Base-by-base conservation (phyloP, 2,329 filamentous ascomycete genomes). In the Drechslerella coelobrocha region DNA sequence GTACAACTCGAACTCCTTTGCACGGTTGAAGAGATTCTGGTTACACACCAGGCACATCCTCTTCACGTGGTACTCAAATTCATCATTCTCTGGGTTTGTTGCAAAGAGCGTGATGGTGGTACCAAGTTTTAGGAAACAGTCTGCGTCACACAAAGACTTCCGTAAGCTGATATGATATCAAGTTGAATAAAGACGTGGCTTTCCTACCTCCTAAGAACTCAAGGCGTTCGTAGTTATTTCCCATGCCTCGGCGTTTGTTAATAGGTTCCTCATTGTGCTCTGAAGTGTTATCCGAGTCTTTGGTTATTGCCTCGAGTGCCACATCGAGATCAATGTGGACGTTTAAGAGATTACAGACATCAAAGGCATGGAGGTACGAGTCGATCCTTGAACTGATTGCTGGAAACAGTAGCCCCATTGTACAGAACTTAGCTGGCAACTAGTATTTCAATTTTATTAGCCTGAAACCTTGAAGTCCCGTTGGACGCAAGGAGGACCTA, bases 1-100 rank as follows among this genome's bases (percentile, higher is more conserved):
- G 71, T 90, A 81, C 1, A 88, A 79, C 17, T 86, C 84, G 14
- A 88, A 79, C 26, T 88, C 83, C 1, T 87, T 81, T 0, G 92
- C 92, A 39, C 86, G 87, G 47, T 91, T 86, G 79, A 91, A 92
- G 0, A 99, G 82, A 73, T 96, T 97, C 74, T 88, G 85, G 79
- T 99, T 99, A 83, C 91, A 96, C 14, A 97, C 84, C 75, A 97
- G 84, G 19, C 89, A 77, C 93, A 97, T 97, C 14, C 94, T 88
- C 74, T 91, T 88, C 6, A 96, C 90, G 76, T 99, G 94, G 75
- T 90, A 94, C 61, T 90, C 87, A 52, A 88, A 95, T 76, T 99
- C 94, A 73, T 91, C 86, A 72, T 89, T 86, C 51, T 89, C 85
- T 0, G 91, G 91, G 19, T 89, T 86, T 26, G 87, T 83, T 0